Evolutionary conservation across 176 grass and related monocot species (phyloP).

Genomic region (Avena insularis): DNA sequence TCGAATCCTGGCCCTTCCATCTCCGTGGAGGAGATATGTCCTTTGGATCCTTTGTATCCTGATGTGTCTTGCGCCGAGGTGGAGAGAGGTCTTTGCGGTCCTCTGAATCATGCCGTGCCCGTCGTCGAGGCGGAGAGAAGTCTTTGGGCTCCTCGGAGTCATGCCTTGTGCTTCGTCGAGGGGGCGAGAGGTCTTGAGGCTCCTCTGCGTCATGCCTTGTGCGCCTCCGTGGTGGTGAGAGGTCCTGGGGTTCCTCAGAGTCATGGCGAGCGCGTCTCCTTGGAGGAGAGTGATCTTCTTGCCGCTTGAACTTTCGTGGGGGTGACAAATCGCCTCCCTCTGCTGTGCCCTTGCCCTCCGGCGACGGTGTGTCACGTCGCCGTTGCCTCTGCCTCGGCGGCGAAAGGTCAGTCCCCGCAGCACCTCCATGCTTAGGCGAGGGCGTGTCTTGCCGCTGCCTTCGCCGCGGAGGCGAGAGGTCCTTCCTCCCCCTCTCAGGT

Average conservation of each 20-base stretch:
- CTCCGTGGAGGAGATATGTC: constrained; percentile 52
- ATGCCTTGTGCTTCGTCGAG: constrained; percentile 33
- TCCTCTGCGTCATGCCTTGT: constrained; percentile 48
- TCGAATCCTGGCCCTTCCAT: constrained; percentile 21
- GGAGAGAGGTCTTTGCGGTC: constrained; percentile 46
- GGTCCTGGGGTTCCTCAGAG: constrained; percentile 35
- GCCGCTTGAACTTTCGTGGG: constrained; percentile 38
- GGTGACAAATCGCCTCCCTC: constrained; percentile 52
- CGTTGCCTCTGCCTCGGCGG: constrained; percentile 50
- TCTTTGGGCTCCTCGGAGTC: constrained; percentile 33
- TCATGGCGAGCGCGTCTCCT: constrained; percentile 33
- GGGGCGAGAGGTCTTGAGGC: constrained; percentile 47
- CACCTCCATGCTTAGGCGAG: constrained; percentile 23
- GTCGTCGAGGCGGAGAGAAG: constrained; percentile 11
- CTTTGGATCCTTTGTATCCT: constrained; percentile 18
- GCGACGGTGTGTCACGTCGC: constrained; percentile 42
- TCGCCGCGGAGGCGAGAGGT: constrained; percentile 59
- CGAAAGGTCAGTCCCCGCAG: constrained; percentile 38
- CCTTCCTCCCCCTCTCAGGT: constrained; percentile 13
- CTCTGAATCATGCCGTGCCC: not conserved
- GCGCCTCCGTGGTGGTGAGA: constrained; percentile 34
- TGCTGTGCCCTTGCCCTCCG: constrained; percentile 35
- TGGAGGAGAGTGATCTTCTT: constrained; percentile 33
- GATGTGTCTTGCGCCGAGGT: constrained; percentile 16
- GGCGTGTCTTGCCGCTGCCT: constrained; percentile 35